Evolutionary conservation across 1,139 yeast genomes (phyloP), one percentile per base, ranked within the genome.

Genomic region (Wickerhamiella pararugosa): DNA sequence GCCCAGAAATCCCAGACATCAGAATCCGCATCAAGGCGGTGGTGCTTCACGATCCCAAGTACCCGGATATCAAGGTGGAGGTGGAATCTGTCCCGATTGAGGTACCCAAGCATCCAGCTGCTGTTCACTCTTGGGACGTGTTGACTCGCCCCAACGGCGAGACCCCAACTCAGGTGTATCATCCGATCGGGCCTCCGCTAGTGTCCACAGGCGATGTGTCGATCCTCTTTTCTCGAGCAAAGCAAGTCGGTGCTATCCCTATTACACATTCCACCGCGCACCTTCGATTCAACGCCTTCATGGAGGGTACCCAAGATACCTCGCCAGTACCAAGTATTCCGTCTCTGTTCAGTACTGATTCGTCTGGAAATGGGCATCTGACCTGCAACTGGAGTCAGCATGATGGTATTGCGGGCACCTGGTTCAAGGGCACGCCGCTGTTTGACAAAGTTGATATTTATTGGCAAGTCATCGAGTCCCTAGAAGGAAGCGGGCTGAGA

Each of bases 331-430:
- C 39, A 9, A 11, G 35, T 6, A 29, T 25, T 9, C 26, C 40
- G 2, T n/a, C 35, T 27, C 25, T 31, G 3, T 26, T 21, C 11
- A 15, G 10, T 25, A 36, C 39, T 5, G 31, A 7, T 11, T 6
- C 35, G 3, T 8, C 10, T 35, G 37, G 21, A 25, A 32, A 15
- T 7, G 43, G 43, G 8, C 15, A 8, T 28, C 36, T 44, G 11
- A 11, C 43, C 9, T 40, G 39, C 26, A 7, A 21, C 9, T 79
- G 87, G 92, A 64, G 65, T 3, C 69, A 74, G 2, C 60, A 79
- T 47, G 94, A 84, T 54, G 94, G 94, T 1, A 68, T 67, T 50
- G 69, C 69, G 47, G 94, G 94, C 1, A 66, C 76, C 0, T 52
- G 56, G 10, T 64, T 65, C 39, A 68, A 69, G 41, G 92, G 93